phyloP scores from a whole-genome alignment of 2,329 filamentous ascomycete species.

The Curvularia sp. region DNA sequence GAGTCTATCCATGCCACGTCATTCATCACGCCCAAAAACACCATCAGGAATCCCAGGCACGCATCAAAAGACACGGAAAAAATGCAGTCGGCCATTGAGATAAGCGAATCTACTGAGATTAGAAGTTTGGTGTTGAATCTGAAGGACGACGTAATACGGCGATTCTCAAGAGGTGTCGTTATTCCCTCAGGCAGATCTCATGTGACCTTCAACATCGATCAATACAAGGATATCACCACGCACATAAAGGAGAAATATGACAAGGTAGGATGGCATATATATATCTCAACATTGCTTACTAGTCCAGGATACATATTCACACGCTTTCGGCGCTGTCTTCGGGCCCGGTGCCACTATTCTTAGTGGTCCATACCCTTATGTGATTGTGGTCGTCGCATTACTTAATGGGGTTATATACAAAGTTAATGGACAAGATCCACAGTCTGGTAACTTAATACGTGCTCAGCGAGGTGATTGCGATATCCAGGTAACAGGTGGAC shows the following conservation, averaged over 20 bases:
- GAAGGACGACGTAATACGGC: not conserved
- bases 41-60: not conserved
- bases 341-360: not conserved
- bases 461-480: not conserved
- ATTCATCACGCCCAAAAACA: not conserved
- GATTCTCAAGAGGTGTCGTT: not conserved
- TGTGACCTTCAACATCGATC: conserved; percentile 1
- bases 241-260: not conserved
- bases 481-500: not conserved
- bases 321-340: not conserved
- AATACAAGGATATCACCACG: not conserved
- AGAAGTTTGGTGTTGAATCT: not conserved
- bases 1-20: not conserved
- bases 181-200: not conserved
- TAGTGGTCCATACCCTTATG: not conserved
- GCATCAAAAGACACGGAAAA: not conserved
- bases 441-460: not conserved
- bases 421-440: not conserved
- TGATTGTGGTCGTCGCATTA: not conserved
- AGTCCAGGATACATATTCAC: not conserved
- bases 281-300: not conserved
- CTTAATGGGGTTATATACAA: not conserved
- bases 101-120: not conserved
- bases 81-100: not conserved
- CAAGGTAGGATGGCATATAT: not conserved